Evolutionary conservation across 306 rosid genomes (phyloP), one percentile per base, ranked within the genome.

Genomic region (Begonia loranthoides): DNA sequence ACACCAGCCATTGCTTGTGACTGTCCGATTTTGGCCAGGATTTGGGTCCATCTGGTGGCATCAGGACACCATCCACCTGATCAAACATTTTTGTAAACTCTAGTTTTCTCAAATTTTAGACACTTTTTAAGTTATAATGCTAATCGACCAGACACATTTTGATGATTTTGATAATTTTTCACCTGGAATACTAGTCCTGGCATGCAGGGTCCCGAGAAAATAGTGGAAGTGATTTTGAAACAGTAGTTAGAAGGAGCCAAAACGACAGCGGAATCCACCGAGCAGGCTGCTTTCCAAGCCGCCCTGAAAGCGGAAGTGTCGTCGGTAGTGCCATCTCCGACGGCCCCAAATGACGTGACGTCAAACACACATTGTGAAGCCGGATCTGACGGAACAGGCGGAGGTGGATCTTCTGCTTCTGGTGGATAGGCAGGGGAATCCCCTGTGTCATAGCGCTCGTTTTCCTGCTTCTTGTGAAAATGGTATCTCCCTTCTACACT

Each of bases 221-320:
- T 92, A 0, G 94, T 86, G 4, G 99, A 92, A 61, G 88, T 92
- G 56, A 92, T 83, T 53, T 45, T 86, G 57, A 92, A 92, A 40
- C 67, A 38, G 51, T 75, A 63, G 44, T 71, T 51, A 10, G 63
- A 46, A 0, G 99, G 99, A 63, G 80, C 87, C 28, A 92, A 58
- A 55, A 92, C 50, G 24, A 87, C 83, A 24, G 75, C 96, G 9
- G 83, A 71, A 12, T 80, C 88, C 0, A 83, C 94, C 0, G 79
- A 80, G 63, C 99, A 92, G 5, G 99, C 99, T 21, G 79, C 94
- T 75, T 83, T 86, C 96, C 99, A 92, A 24, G 99, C 99, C 57
- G 59, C 73, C 45, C 64, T 68, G 45, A 92, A 76, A 36, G 96
- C 93, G 19, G 57, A 61, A 0, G 99, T 92, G 68, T 86, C 99